Base-by-base conservation (phyloP, 805 yeast species). In the Cyberlindnera euphorbiiphila region DNA sequence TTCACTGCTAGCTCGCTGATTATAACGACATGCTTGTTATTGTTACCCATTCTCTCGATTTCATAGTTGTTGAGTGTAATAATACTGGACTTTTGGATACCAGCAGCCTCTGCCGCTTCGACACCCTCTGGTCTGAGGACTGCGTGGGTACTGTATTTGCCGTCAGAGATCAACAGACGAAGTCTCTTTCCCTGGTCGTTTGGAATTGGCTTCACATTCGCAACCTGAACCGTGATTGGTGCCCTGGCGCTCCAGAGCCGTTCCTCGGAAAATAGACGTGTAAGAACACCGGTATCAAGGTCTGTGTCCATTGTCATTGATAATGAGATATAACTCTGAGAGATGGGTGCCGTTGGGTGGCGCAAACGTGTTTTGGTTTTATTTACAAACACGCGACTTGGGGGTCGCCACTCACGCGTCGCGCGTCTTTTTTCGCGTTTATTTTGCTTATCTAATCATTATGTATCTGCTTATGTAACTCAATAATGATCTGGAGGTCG, bases 81-180 rank as follows among this genome's bases (percentile, higher is more conserved):
- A 27, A 73, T 60, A 27, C 69, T 62, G 33, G 60, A 57, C 46
- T 71, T 71, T 39, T 71, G 63, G 39, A 78, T 61, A 2, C 73
- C 74, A 37, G 68, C 59, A 46, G 65, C 50, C 56, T 71, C 57
- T 55, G 69, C 64, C 36, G 64, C 65, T 29, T 69, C 62, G 23
- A 70, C 68, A 42, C 63, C 65, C 35, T 65, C 69, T 24, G 76
- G 75, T 54, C 78, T 72, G 44, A 74, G 61, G 20, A 76, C 68
- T 5, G 75, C 76, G 47, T 76, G 76, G 34, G 72, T 65, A 20
- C 66, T 60, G 49, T 61, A 72, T 18, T 59, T 56, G 21, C 81
- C 81, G 56, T 76, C 83, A 26, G 72, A 69, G 15, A 76, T 51
- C 64, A 76, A 64, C 36, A 69, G 43, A 48, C 75, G 63, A 10